These are phyloP conservation scores for Beauveria pseudobassiana DNA, from an alignment of 2,329 filamentous ascomycete genomes.

Conservation along the genomic window DNA sequence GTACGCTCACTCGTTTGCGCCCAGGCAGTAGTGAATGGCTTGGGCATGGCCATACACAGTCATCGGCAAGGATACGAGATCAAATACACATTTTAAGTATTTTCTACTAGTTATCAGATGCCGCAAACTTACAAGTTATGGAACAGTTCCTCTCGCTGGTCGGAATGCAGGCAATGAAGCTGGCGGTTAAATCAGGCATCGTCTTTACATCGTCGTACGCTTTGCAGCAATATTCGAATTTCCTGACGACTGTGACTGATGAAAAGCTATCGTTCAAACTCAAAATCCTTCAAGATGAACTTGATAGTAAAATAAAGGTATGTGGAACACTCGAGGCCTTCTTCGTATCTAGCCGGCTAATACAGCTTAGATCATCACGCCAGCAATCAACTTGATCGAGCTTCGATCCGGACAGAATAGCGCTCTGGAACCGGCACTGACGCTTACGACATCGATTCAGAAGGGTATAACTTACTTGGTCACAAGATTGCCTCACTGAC, in stretches of 20 bases:
- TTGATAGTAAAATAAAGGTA: slow-evolving; percentile 81
- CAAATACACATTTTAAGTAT: neutral
- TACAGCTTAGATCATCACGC: slow-evolving; percentile 65
- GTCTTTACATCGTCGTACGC: slow-evolving; percentile 79
- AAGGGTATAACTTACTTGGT: slow-evolving; percentile 76
- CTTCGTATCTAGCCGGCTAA: slow-evolving; percentile 1
- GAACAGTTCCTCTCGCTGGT: slow-evolving; percentile 53
- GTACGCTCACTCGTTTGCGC: neutral
- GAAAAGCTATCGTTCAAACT: slow-evolving; percentile 62
- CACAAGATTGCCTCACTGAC: slow-evolving; percentile 66
- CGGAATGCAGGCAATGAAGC: slow-evolving; percentile 73
- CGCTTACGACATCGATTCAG: slow-evolving; percentile 73
- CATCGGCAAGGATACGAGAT: neutral
- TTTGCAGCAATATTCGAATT: slow-evolving; percentile 69
- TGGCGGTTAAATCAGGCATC: slow-evolving; percentile 83
- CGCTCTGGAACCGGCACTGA: slow-evolving; percentile 73
- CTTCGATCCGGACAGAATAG: slow-evolving; percentile 60
- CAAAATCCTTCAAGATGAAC: slow-evolving; percentile 58
- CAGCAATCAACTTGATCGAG: slow-evolving; percentile 87
- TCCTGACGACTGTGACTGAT: slow-evolving; percentile 72
- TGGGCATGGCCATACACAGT: neutral
- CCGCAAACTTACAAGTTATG: slow-evolving; percentile 33
- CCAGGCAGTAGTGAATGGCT: slow-evolving; percentile 1
- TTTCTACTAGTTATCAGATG: too few relatives aligned
- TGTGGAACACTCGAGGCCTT: slow-evolving; percentile 5